phyloP scores from a whole-genome alignment of 345 rosid genomes.

The Brassica nigra region DNA sequence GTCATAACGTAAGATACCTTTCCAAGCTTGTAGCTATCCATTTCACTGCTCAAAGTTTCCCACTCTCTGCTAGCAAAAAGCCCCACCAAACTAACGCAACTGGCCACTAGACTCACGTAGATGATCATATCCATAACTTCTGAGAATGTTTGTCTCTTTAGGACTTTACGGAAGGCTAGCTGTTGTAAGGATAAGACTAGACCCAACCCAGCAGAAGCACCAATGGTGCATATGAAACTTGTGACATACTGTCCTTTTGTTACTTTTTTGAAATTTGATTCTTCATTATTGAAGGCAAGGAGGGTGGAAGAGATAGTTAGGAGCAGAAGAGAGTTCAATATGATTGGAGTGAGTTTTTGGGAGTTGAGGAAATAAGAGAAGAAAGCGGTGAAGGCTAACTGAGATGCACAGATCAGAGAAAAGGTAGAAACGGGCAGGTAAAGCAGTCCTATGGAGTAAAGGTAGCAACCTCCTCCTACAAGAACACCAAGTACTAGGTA shows the following conservation, averaged over 20 bases:
- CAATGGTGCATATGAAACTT: conserved; percentile 49
- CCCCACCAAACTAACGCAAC: conserved; percentile 42
- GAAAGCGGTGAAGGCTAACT: conserved; percentile 55
- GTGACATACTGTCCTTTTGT: conserved; percentile 39
- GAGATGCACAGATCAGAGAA: conserved; percentile 49
- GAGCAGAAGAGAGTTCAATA: conserved; percentile 52
- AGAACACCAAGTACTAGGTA: conserved; percentile 50
- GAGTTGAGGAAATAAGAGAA: conserved; percentile 57
- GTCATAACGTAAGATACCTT: conserved; percentile 55
- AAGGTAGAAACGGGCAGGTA: conserved; percentile 59
- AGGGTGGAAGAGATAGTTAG: conserved; percentile 60
- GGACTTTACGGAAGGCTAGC: conserved; percentile 45
- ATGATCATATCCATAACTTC: conserved; percentile 39
- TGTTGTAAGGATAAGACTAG: conserved; percentile 51
- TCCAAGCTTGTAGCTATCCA: conserved; percentile 55
- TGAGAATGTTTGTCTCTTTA: conserved; percentile 41
- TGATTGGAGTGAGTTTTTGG: conserved; percentile 54
- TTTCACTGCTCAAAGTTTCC: conserved; percentile 45
- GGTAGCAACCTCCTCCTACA: conserved; percentile 35
- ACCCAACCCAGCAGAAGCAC: conserved; percentile 55
- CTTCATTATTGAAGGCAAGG: conserved; percentile 45
- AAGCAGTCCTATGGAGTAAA: conserved; percentile 53
- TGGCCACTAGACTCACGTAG: conserved; percentile 42
- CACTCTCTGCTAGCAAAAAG: conserved; percentile 65
- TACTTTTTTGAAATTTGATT: conserved; percentile 13